Percentiles rank a stretch among this genome's conserved stretches.
Conservation (phyloP, 306 rosid genomes). For the Gleditsia sinensis region DNA sequence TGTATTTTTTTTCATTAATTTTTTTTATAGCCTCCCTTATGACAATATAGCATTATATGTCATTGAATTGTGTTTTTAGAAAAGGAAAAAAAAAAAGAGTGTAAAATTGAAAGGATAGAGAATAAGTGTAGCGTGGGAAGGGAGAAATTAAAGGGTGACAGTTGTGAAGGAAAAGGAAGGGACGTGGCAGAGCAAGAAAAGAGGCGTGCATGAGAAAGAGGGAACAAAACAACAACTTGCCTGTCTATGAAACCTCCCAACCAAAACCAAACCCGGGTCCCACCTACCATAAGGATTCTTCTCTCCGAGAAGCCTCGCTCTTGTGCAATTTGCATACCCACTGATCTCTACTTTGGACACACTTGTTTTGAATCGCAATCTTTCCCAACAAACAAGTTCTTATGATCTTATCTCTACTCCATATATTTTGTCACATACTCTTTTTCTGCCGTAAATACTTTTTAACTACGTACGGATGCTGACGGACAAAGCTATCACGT, state of each 20-base stretch:
- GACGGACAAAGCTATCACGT: conserved; percentile 8
- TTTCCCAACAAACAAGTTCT: too few species aligned
- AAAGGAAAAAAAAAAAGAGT: too few species aligned
- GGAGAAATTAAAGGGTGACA: conserved; percentile 40
- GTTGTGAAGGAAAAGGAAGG: conserved; percentile 10
- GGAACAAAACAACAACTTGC: conserved; percentile 43
- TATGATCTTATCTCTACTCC: too few species aligned
- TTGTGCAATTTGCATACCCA: background rate
- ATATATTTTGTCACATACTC: too few species aligned
- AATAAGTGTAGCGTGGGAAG: conserved; percentile 44
- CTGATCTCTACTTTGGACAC: background rate
- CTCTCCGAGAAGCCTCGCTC: too few species aligned
- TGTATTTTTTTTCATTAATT: too few species aligned
- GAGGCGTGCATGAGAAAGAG: conserved; percentile 39
- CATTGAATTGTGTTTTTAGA: too few species aligned
- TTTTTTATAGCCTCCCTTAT: too few species aligned
- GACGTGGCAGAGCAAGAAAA: conserved; percentile 41
- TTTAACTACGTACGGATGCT: too few species aligned
- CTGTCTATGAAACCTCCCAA: conserved; percentile 42
- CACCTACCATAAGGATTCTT: background rate
- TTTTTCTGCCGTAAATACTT: too few species aligned
- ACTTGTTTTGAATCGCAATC: background rate
- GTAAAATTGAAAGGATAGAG: background rate
- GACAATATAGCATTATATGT: too few species aligned
- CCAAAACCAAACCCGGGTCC: conserved; percentile 33